A percentile compares a stretch with the other conserved stretches of the same genome.
Conservation (phyloP, 768 basidiomycete species). For the Naganishia vaughanmartiniae region DNA sequence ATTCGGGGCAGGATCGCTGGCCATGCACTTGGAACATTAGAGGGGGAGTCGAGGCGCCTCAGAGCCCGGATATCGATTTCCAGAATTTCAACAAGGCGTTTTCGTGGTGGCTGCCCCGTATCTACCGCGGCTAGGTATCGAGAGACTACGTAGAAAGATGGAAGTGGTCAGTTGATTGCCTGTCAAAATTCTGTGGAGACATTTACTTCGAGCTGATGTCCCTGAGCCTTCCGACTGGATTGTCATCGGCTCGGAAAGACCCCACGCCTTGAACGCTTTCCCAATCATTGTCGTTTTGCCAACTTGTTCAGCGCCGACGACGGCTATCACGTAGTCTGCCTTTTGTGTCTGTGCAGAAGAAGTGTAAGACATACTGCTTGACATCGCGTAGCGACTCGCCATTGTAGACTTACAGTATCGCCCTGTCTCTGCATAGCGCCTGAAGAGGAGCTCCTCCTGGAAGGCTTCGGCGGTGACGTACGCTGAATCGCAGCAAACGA, state of each 20-base stretch:
- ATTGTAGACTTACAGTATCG: background rate
- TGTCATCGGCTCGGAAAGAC: constrained; percentile 30
- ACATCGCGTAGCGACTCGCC: background rate
- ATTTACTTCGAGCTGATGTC: background rate
- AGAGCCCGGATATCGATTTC: constrained; percentile 50
- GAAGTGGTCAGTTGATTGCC: background rate
- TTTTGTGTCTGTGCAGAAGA: background rate
- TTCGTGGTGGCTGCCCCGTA: constrained; percentile 40
- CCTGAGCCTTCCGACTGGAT: background rate
- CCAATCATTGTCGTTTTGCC: constrained; percentile 82
- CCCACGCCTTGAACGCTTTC: constrained; percentile 68
- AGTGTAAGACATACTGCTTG: background rate
- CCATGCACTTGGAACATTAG: constrained; percentile 49
- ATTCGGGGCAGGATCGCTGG: constrained; percentile 62
- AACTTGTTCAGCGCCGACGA: constrained; percentile 73
- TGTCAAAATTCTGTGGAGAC: constrained; percentile 1
- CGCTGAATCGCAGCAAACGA: background rate
- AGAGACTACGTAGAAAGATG: constrained; percentile 33
- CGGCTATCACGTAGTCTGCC: constrained; percentile 58
- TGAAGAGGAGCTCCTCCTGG: background rate
- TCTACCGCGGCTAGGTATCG: constrained; percentile 38
- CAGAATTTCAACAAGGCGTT: constrained; percentile 41
- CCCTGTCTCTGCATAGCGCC: background rate
- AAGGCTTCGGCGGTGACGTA: background rate
- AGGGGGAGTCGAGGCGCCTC: background rate